Conservation (phyloP, 805 yeast genomes). For the Starmerella sp. region DNA sequence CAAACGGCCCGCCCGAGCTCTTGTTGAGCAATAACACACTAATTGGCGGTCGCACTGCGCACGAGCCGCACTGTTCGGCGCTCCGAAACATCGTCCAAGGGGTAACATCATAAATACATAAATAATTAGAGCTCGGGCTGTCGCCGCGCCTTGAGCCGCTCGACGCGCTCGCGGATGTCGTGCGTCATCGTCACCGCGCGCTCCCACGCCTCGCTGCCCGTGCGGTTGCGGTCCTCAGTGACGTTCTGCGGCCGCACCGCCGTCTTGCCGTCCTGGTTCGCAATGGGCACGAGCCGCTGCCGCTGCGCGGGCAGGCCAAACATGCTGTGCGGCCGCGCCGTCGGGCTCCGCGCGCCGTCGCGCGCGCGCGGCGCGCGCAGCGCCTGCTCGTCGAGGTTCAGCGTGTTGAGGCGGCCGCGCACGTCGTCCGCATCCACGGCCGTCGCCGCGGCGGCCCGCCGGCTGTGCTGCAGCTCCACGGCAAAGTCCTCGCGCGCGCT, state of each 20-base stretch:
- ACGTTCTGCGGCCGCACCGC: not conserved
- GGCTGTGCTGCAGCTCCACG: conserved; percentile 1
- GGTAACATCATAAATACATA: not conserved
- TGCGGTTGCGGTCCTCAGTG: not conserved
- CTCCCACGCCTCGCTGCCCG: conserved; percentile 12
- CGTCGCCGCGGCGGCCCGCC: not conserved
- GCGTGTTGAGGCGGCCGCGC: conserved; percentile 7
- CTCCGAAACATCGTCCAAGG: not conserved
- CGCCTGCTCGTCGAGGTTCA: conserved; percentile 7
- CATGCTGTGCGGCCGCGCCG: not conserved
- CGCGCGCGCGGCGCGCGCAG: conserved; percentile 1
- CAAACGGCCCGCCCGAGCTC: too few relatives aligned
- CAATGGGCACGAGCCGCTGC: conserved; percentile 2
- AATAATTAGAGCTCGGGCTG: conserved; percentile 1
- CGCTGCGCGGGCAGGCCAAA: not conserved
- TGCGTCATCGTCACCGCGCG: conserved; percentile 17
- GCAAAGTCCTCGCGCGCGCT: conserved; percentile 9
- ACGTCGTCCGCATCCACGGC: conserved; percentile 3
- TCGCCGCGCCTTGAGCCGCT: conserved; percentile 9
- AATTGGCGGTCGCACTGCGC: too few relatives aligned
- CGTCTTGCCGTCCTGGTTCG: not conserved
- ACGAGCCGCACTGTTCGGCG: too few relatives aligned
- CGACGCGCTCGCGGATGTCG: conserved; percentile 14
- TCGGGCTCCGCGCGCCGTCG: not conserved
- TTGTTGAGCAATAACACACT: too few relatives aligned